phyloP scores from a whole-genome alignment of 371 early-diverging fungal genomes.

The Mucor velutinosus region DNA sequence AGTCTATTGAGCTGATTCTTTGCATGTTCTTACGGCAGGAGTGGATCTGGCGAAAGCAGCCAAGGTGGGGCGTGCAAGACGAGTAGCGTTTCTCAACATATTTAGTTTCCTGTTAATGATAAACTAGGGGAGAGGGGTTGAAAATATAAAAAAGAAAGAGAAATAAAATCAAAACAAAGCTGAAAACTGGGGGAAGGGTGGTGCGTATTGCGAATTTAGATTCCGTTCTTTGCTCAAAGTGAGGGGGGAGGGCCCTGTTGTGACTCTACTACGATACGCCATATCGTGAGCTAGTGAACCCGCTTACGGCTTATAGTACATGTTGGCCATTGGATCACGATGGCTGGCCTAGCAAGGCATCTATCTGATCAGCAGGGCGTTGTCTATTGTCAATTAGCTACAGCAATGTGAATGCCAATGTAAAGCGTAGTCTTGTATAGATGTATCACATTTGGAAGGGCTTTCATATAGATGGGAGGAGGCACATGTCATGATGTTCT shows the following conservation, averaged over 20 bases:
- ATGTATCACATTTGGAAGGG: too few relatives aligned
- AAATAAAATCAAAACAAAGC: slow-evolving; percentile 24
- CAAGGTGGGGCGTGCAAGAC: slow-evolving; percentile 50
- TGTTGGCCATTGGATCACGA: background rate
- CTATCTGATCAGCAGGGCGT: background rate
- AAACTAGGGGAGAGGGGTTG: slow-evolving; percentile 17
- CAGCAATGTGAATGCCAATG: background rate
- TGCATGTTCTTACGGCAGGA: slow-evolving; percentile 34
- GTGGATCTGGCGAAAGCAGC: slow-evolving; percentile 44
- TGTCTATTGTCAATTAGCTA: background rate
- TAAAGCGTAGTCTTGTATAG: too few relatives aligned
- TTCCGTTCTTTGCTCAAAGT: background rate
- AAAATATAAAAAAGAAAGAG: slow-evolving; percentile 16
- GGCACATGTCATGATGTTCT: too few relatives aligned
- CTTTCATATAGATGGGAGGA: too few relatives aligned
- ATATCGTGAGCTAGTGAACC: background rate
- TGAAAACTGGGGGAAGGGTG: slow-evolving; percentile 27
- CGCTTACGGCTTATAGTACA: background rate
- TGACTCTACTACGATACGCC: background rate
- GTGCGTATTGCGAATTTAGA: background rate
- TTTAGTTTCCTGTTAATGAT: slow-evolving; percentile 1
- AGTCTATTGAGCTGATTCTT: background rate
- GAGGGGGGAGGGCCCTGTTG: background rate
- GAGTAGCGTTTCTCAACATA: slow-evolving; percentile 58
- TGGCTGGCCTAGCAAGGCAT: background rate